Conservation (phyloP, 352 stramenopile species). For the Phytophthora cryptogea region DNA sequence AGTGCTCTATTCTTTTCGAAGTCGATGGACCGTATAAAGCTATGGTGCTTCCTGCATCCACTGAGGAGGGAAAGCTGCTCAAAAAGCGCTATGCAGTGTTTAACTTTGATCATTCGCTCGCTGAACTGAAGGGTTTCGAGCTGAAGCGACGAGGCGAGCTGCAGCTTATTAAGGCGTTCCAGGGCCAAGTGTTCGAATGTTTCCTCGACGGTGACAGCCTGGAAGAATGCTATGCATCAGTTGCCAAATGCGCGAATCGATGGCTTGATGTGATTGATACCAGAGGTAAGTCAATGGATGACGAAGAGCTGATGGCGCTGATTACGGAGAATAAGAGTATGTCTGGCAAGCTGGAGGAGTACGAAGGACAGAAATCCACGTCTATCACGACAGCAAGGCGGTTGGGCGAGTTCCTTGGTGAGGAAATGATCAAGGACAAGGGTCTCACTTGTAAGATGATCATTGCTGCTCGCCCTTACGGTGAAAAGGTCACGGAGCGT, state of each 20-base stretch:
- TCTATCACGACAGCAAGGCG: conserved; percentile 97
- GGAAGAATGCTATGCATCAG: conserved; percentile 95
- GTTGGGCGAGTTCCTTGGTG: conserved; percentile 98
- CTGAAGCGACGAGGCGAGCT: conserved; percentile 98
- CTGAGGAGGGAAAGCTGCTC: conserved; percentile 97
- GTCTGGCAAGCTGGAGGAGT: conserved; percentile 97
- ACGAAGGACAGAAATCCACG: conserved; percentile 97
- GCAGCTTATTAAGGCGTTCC: conserved; percentile 99
- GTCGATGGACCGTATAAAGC: conserved; percentile 98
- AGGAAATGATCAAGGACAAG: conserved; percentile 98
- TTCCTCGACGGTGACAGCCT: conserved; percentile 96
- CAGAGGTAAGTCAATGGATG: conserved; percentile 93
- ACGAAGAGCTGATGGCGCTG: conserved; percentile 97
- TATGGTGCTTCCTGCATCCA: conserved; percentile 98
- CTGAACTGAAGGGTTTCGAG: conserved; percentile 95
- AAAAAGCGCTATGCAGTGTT: conserved; percentile 98
- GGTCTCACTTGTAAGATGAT: conserved; percentile 99
- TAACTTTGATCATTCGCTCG: conserved; percentile 81
- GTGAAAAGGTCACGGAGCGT: conserved; percentile 97
- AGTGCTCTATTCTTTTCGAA: conserved; percentile 99
- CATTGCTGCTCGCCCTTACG: conserved; percentile 91
- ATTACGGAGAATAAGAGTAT: conserved; percentile 99
- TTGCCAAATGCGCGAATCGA: conserved; percentile 96
- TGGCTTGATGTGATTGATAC: conserved; percentile 99
- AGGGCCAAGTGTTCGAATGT: conserved; percentile 97